Percentiles rank a stretch among this genome's conserved stretches.
Conservation (phyloP, 148 eudicot genomes). For the Vaccinium darrowii region DNA sequence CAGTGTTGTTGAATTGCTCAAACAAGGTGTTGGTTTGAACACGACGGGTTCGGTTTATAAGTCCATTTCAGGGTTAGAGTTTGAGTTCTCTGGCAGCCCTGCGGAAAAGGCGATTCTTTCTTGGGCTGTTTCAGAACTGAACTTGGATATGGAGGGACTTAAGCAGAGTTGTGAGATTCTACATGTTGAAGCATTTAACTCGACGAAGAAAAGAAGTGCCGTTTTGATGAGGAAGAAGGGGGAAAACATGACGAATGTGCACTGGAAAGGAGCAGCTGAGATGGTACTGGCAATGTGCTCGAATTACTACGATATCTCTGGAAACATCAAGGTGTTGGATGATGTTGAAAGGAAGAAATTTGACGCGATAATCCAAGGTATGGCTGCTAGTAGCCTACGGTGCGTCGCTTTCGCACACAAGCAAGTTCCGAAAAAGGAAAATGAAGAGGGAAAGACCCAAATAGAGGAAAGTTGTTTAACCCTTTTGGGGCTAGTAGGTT, state of each 20-base stretch:
- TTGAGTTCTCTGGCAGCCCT: slow-evolving; percentile 13
- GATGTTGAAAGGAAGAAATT: neutral
- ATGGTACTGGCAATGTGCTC: slow-evolving; percentile 23
- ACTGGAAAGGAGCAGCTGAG: slow-evolving; percentile 30
- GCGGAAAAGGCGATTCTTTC: slow-evolving; percentile 12
- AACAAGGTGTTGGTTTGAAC: neutral
- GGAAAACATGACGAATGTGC: slow-evolving; percentile 16
- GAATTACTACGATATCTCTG: slow-evolving; percentile 4
- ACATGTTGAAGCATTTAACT: slow-evolving; percentile 17
- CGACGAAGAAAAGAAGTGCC: slow-evolving; percentile 17
- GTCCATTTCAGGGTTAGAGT: neutral
- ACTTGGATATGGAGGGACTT: slow-evolving; percentile 16
- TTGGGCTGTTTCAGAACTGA: slow-evolving; percentile 16
- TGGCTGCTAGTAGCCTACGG: slow-evolving; percentile 13
- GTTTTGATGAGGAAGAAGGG: slow-evolving; percentile 17
- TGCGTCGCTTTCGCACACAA: slow-evolving; percentile 28
- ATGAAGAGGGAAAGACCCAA: neutral
- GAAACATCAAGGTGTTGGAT: slow-evolving; percentile 9
- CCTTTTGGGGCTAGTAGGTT: slow-evolving; percentile 23
- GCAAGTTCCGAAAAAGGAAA: neutral
- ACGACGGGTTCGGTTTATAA: neutral
- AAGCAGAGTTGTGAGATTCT: slow-evolving; percentile 5
- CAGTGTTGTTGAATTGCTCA: neutral
- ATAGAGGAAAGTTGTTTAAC: neutral
- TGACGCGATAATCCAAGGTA: slow-evolving; percentile 13